Conservation (phyloP, 805 yeast species). For the Sungouiella blattae region DNA sequence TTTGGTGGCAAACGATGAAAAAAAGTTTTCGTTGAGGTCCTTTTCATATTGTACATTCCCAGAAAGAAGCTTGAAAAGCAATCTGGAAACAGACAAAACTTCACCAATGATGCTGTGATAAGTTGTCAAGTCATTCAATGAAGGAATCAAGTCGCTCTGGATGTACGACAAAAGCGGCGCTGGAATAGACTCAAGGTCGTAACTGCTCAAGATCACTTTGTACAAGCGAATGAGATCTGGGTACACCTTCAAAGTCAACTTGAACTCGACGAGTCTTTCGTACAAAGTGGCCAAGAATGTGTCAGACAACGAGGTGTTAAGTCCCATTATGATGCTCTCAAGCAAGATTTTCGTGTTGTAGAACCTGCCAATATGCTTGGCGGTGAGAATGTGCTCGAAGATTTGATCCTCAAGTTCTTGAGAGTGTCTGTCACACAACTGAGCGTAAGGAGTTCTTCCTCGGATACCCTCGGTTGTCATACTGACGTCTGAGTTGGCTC, state of each 20-base stretch:
- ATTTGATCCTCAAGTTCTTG: conserved; percentile 25
- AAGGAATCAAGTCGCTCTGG: conserved; percentile 19
- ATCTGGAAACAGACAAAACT: conserved; percentile 20
- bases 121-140: conserved; percentile 23
- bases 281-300: conserved; percentile 18
- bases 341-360: conserved; percentile 24
- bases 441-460: neutral
- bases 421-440: conserved; percentile 1
- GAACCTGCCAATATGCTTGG: conserved; percentile 18
- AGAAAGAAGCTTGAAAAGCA: conserved; percentile 12
- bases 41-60: conserved; percentile 1
- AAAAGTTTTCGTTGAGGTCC: conserved; percentile 11
- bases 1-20: conserved; percentile 14
- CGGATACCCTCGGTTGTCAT: conserved; percentile 24
- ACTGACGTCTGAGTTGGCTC: conserved; percentile 36
- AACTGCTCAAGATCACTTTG: conserved; percentile 20
- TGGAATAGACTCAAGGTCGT: conserved; percentile 15
- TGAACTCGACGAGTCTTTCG: conserved; percentile 15
- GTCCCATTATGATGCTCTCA: conserved; percentile 24
- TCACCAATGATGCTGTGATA: conserved; percentile 27
- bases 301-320: conserved; percentile 12
- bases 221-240: conserved; percentile 27
- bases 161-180: conserved; percentile 18
- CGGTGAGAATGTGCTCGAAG: conserved; percentile 19
- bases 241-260: conserved; percentile 20